These are phyloP conservation scores for Aspergillus terreus DNA, from an alignment of 2,329 filamentous ascomycete genomes.

Conservation along the genomic window DNA sequence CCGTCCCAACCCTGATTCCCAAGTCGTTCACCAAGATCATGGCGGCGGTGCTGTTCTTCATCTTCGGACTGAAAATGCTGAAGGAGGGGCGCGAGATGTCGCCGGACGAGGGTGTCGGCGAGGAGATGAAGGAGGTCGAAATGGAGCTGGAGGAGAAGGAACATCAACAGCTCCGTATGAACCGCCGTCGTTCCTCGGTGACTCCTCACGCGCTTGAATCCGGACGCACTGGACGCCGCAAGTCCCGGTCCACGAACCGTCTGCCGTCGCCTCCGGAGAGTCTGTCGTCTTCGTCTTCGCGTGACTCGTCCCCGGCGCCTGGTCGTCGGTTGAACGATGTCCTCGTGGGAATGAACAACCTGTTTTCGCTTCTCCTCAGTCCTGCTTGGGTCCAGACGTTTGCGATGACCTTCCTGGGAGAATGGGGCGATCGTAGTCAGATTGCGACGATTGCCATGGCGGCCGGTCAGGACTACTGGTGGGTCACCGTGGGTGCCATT, in stretches of 20 bases:
- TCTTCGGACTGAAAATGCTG: conserved; percentile 82
- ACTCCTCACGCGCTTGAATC: conserved; percentile 77
- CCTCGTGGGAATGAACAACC: conserved; percentile 72
- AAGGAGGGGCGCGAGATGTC: conserved; percentile 86
- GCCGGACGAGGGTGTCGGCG: conserved; percentile 83
- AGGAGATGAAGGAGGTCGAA: conserved; percentile 97
- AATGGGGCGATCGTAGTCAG: conserved; percentile 97
- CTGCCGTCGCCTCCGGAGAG: conserved; percentile 78
- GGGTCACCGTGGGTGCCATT: conserved; percentile 87
- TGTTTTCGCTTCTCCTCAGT: conserved; percentile 81
- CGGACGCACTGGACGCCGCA: conserved; percentile 62
- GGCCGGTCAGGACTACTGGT: conserved; percentile 97
- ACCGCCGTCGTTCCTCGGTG: conserved; percentile 62
- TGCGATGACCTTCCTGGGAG: conserved; percentile 96
- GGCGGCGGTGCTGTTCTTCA: conserved; percentile 78
- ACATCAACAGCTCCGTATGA: conserved; percentile 65
- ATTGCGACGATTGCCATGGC: conserved; percentile 99
- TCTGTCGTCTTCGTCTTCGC: conserved; percentile 69
- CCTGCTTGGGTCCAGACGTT: conserved; percentile 99
- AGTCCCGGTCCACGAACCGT: conserved; percentile 65
- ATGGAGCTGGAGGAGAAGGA: conserved; percentile 92
- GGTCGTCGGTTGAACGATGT: conserved; percentile 42
- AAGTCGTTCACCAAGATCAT: conserved; percentile 87
- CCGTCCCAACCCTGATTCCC: conserved; percentile 83
- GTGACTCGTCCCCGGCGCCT: conserved; percentile 53